Evolutionary conservation across 2,329 filamentous ascomycete genomes (phyloP), one percentile per base, ranked within the genome.

Genomic region (Aspergillus texensis): DNA sequence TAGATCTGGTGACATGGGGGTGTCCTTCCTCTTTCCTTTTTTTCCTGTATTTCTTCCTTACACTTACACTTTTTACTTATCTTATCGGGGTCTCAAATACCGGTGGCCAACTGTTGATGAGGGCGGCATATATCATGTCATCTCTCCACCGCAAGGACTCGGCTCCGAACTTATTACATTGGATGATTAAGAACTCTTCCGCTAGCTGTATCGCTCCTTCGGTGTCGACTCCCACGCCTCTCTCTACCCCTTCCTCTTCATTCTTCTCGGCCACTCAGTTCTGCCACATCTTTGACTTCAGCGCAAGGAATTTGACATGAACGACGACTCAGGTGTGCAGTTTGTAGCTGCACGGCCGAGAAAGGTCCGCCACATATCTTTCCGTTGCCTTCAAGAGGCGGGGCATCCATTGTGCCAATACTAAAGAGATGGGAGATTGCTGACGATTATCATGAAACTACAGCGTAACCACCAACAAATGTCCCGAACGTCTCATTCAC

Each of bases 401-500:
- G 73, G 71, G 68, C 70, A 68, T 68, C 39, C 46, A 41, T 54
- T 58, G 36, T 48, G 46, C 24, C 39, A 36, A 57, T 60, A 61
- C 57, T 57, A 58, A 16, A 28, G 10, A 46, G 21, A 32, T 59
- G 34, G 54, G 60, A 58, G 32, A 59, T 61, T 61, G 65, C 69
- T 71, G 62, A 73, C 62, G 26, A 21, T 60, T 61, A n/a, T 39
- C 62, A 65, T 64, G 64, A n/a, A 28, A 55, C 30, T 62, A 5
- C 57, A 79, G 77, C 74, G 73, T 65, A 71, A 70, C 43, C 73
- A 77, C 60, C 71, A 69, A 63, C 73, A 79, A 61, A 80, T 79
- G 69, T 75, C 78, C 28, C 65, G 72, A 48, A 70, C 76, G 11
- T 66, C 72, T 46, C 67, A 52, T 67, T 70, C 61, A 68, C 66